A percentile compares a stretch with the other conserved stretches of the same genome.
These are phyloP conservation scores for Phytophthora pluvialis DNA, from an alignment of 352 stramenopile species.

Conservation along the genomic window DNA sequence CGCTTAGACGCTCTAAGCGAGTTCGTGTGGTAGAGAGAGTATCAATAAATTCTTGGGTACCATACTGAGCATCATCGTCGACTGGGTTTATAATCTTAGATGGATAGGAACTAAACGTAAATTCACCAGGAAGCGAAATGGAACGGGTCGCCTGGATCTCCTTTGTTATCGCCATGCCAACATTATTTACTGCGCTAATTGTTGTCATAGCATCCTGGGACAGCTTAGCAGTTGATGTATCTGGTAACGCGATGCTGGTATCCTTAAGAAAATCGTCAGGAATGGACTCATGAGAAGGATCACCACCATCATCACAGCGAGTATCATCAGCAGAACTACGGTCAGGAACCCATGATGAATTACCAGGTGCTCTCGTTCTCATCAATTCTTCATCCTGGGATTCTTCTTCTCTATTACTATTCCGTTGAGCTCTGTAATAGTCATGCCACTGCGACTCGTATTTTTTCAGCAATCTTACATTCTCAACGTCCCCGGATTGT, in stretches of 20 bases:
- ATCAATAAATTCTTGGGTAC: constrained; percentile 20
- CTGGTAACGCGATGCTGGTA: not conserved
- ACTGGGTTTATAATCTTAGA: not conserved
- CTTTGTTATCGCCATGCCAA: not conserved
- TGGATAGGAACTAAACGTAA: not conserved
- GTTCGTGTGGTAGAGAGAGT: constrained; percentile 8
- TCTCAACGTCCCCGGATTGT: not conserved
- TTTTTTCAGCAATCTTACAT: not conserved
- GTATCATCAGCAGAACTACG: too few species aligned
- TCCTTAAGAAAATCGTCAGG: constrained; percentile 3
- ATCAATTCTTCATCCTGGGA: constrained; percentile 8
- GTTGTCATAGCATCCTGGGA: not conserved
- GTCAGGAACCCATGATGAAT: not conserved
- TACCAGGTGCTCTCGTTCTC: not conserved
- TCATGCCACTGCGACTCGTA: constrained; percentile 18
- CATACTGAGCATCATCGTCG: not conserved
- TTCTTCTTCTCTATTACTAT: not conserved
- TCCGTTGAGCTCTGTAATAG: constrained; percentile 9
- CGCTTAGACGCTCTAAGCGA: constrained; percentile 8
- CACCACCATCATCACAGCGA: not conserved
- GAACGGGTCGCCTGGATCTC: not conserved
- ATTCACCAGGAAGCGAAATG: not conserved
- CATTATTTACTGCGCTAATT: not conserved
- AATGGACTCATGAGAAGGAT: not conserved
- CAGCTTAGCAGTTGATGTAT: constrained; percentile 3